Percentiles rank a stretch among this genome's conserved stretches.
These are phyloP conservation scores for Pisolithus thermaeus DNA, from an alignment of 1,284 basidiomycete species.

Conservation along the genomic window DNA sequence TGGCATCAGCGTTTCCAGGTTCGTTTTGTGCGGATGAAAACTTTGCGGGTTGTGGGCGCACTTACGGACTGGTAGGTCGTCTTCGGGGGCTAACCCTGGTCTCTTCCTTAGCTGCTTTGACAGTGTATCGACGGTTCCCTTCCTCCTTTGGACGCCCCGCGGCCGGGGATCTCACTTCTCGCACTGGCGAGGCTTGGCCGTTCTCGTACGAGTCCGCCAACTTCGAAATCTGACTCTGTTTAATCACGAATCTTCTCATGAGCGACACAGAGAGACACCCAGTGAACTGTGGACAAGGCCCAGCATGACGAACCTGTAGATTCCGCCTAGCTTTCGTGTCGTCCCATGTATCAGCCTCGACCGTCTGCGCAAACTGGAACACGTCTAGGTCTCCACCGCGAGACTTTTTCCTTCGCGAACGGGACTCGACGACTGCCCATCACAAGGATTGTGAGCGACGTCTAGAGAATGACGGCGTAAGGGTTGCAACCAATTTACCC, in stretches of 20 bases:
- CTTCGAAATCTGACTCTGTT: conserved; percentile 47
- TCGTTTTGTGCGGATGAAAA: too few relatives aligned
- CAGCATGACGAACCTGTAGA: conserved; percentile 43
- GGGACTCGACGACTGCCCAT: conserved; percentile 56
- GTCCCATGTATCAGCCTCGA: conserved; percentile 64
- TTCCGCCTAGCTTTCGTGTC: conserved; percentile 49
- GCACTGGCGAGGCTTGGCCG: conserved; percentile 11
- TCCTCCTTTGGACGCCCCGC: conserved; percentile 12
- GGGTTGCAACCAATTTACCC: conserved; percentile 34
- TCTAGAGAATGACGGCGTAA: conserved; percentile 4
- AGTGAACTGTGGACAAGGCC: background rate
- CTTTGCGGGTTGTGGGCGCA: background rate
- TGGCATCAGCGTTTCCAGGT: too few relatives aligned
- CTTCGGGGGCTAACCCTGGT: conserved; percentile 7
- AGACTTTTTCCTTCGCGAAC: conserved; percentile 53
- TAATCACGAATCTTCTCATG: background rate
- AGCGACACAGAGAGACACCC: background rate
- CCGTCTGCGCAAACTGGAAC: conserved; percentile 73
- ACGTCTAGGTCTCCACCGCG: conserved; percentile 49
- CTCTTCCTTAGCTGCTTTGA: conserved; percentile 11
- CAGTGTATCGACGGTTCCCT: conserved; percentile 20
- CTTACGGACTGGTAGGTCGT: conserved; percentile 28
- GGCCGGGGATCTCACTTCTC: conserved; percentile 17
- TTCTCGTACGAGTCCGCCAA: conserved; percentile 26
- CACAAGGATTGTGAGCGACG: conserved; percentile 14